Base-by-base conservation (phyloP, 139 green algal genomes). In the Picocystis salinarum region DNA sequence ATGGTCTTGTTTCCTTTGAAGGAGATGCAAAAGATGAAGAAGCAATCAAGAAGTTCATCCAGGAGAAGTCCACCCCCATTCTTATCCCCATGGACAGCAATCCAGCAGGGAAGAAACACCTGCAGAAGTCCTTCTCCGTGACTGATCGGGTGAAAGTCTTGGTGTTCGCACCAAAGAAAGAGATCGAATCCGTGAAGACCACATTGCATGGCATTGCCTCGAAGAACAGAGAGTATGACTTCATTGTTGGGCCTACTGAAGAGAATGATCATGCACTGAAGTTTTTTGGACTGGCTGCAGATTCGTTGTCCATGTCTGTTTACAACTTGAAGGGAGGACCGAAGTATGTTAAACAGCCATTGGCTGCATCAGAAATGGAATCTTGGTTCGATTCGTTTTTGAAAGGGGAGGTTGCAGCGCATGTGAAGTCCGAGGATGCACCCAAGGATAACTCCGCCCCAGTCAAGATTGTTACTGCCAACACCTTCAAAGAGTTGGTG, bases 381-480 rank as follows among this genome's bases (percentile, higher is more conserved):
- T n/a, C n/a, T n/a, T n/a, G n/a, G n/a, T n/a, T n/a, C n/a, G n/a
- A n/a, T n/a, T n/a, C n/a, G 15, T 18, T 47, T 40, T 23, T 37
- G 55, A 47, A 47, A 45, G 2, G 53, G 42, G 33, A 62, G 48
- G 25, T 51, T 70, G 46, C 36, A 56, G 18, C 39, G 31, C 52
- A 26, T 30, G 37, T 71, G 27, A 70, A 74, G 64, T 50, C 27
- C 12, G 64, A 74, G 56, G 34, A 52, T 29, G 24, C 42, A 10
- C 53, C 53, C 31, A 26, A 56, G 40, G 59, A 59, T 4, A 46
- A 39, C n/a, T 23, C 55, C 22, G 63, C 48, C 7, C 63, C 58
- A 4, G 70, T 79, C 4, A 52, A 53, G 13, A 50, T 78, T n/a
- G n/a, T n/a, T n/a, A 72, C 81, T n/a, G 74, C 71, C 56, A 81